Conservation (phyloP, 305 asterid species). For the Fraxinus baroniana region DNA sequence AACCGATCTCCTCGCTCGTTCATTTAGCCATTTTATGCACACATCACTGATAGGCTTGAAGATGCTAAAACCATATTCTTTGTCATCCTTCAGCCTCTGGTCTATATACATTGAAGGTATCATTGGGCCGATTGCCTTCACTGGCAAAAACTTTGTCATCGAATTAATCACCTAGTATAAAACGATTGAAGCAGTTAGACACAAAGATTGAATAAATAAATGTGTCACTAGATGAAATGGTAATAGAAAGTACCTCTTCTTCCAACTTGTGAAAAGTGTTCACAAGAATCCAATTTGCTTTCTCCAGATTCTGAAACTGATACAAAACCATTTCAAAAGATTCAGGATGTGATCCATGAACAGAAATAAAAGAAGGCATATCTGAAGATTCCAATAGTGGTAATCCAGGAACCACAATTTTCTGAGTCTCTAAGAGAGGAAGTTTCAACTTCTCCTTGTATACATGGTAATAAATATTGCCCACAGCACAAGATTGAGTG, state of each 20-base stretch:
- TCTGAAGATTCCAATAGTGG: slow-evolving; percentile 19
- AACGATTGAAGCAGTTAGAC: not conserved
- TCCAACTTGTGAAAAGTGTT: slow-evolving; percentile 36
- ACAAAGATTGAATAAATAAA: not conserved
- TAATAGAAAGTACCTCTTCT: slow-evolving; percentile 20
- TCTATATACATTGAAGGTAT: slow-evolving; percentile 46
- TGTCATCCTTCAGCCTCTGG: slow-evolving; percentile 33
- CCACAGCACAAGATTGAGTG: slow-evolving; percentile 25
- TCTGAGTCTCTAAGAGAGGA: slow-evolving; percentile 11
- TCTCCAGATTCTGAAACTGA: slow-evolving; percentile 28
- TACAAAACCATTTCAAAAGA: slow-evolving; percentile 4
- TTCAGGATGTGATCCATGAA: slow-evolving; percentile 11
- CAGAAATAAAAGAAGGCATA: slow-evolving; percentile 29
- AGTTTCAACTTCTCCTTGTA: slow-evolving; percentile 14
- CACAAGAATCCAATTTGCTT: slow-evolving; percentile 29
- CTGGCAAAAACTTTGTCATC: slow-evolving; percentile 22
- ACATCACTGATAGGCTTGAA: slow-evolving; percentile 26
- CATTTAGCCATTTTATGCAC: slow-evolving; percentile 33
- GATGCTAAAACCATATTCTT: slow-evolving; percentile 35
- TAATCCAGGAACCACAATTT: slow-evolving; percentile 20
- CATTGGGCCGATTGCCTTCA: slow-evolving; percentile 45
- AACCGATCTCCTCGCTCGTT: slow-evolving; percentile 23
- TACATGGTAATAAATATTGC: slow-evolving; percentile 11
- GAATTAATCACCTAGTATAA: slow-evolving; percentile 27
- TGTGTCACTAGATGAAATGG: not conserved